Percentiles rank a stretch among this genome's conserved stretches.
Evolutionary conservation across 129 eudicot species (phyloP).

Genomic region (Arctium lappa): DNA sequence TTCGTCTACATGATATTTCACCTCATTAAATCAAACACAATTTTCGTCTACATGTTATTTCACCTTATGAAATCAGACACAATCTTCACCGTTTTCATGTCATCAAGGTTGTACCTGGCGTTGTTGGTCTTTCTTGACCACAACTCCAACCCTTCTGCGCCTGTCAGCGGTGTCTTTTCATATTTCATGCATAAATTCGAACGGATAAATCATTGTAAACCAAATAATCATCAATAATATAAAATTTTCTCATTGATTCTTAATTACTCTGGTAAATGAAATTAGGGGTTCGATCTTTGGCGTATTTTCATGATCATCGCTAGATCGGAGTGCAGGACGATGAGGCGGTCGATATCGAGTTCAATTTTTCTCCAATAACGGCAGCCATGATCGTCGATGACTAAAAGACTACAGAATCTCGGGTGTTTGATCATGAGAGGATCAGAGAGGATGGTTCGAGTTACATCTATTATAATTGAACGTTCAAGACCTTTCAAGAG

Average conservation of each 20-base stretch:
- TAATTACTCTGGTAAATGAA: not conserved
- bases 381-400: slow-evolving; percentile 41
- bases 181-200: slow-evolving; percentile 58
- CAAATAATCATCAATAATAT: slow-evolving; percentile 34
- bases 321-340: slow-evolving; percentile 46
- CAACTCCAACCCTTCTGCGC: slow-evolving; percentile 87
- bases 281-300: slow-evolving; percentile 34
- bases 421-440: slow-evolving; percentile 68
- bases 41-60: too few relatives aligned
- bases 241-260: slow-evolving; percentile 1
- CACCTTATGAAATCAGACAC: too few relatives aligned
- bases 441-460: slow-evolving; percentile 33
- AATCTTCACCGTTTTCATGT: slow-evolving; percentile 67
- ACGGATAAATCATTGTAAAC: slow-evolving; percentile 44
- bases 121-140: slow-evolving; percentile 76
- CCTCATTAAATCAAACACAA: too few relatives aligned
- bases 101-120: slow-evolving; percentile 58
- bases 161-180: slow-evolving; percentile 47
- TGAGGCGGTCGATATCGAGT: slow-evolving; percentile 55
- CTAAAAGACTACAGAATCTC: slow-evolving; percentile 65
- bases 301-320: slow-evolving; percentile 33
- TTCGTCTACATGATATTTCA: too few relatives aligned
- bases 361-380: slow-evolving; percentile 58
- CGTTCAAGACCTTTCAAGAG: slow-evolving; percentile 16
- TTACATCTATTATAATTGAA: slow-evolving; percentile 34